Conservation (phyloP, 2,329 filamentous ascomycete species). For the Hypoxylon sp. region DNA sequence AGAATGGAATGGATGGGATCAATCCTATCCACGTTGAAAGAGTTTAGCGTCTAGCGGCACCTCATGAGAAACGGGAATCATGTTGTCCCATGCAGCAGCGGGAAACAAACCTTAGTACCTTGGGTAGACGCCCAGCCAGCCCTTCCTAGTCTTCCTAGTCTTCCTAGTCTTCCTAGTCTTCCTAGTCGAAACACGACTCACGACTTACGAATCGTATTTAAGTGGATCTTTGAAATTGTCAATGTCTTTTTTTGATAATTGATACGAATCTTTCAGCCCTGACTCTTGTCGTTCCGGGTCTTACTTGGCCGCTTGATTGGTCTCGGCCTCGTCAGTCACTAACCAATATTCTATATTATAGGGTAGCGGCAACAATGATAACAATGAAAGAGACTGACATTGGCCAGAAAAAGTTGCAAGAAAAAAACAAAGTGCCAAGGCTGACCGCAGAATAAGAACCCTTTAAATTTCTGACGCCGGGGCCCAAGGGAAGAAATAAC, state of each 20-base stretch:
- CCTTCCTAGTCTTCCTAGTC: conserved; percentile 1
- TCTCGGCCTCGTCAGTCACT: conserved; percentile 12
- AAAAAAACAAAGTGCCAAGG: conserved; percentile 27
- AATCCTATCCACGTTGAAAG: conserved; percentile 12
- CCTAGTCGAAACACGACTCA: background rate
- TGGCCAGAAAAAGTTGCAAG: conserved; percentile 12
- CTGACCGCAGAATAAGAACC: conserved; percentile 10
- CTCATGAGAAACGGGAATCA: background rate
- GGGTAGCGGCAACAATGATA: conserved; percentile 8
- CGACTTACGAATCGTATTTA: conserved; percentile 24
- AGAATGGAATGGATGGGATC: conserved; percentile 3
- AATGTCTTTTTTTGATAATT: conserved; percentile 28
- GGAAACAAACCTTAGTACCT: background rate
- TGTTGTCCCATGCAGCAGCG: background rate
- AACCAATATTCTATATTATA: too few relatives aligned
- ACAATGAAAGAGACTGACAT: conserved; percentile 32
- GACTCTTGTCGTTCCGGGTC: conserved; percentile 6
- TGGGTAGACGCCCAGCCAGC: background rate
- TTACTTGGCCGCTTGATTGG: background rate
- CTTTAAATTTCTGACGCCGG: conserved; percentile 13
- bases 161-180: too few relatives aligned
- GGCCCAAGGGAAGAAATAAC: background rate
- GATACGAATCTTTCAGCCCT: conserved; percentile 20
- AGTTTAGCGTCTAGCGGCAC: background rate
- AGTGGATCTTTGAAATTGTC: conserved; percentile 32